Percentiles rank a stretch among this genome's conserved stretches.
Conservation (phyloP, 768 basidiomycete genomes). For the Holtermanniella nyarrowii region DNA sequence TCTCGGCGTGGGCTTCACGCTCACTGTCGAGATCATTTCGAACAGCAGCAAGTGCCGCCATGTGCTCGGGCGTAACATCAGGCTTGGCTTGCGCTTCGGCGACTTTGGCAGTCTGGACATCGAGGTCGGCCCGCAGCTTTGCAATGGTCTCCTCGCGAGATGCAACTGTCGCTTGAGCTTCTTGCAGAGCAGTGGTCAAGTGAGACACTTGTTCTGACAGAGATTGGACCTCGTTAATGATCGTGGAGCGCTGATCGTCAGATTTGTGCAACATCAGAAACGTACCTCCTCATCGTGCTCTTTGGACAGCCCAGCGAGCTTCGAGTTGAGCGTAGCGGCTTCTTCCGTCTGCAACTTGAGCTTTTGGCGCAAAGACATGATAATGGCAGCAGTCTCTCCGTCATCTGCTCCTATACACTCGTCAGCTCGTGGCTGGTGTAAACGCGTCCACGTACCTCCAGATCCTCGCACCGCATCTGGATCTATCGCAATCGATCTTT, state of each 20-base stretch:
- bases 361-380: constrained; percentile 71
- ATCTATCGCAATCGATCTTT: constrained; percentile 43
- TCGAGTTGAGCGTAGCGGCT: constrained; percentile 40
- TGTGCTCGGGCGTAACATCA: too few species aligned
- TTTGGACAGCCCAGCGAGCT: constrained; percentile 29
- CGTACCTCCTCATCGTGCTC: constrained; percentile 39
- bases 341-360: constrained; percentile 62
- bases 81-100: constrained; percentile 1
- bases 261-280: background rate
- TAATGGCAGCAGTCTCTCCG: constrained; percentile 67
- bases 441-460: constrained; percentile 15
- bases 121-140: background rate
- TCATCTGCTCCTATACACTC: constrained; percentile 46
- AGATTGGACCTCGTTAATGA: constrained; percentile 31
- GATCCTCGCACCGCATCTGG: constrained; percentile 40
- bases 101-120: background rate
- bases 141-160: background rate
- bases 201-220: constrained; percentile 32
- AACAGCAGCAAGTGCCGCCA: background rate
- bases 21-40: background rate
- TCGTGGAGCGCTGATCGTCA: constrained; percentile 25
- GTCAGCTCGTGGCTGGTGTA: background rate
- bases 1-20: background rate
- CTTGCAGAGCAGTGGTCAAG: constrained; percentile 19
- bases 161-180: constrained; percentile 4